Conservation (phyloP, 257 asterid genomes). For the Solanum sejunctum region DNA sequence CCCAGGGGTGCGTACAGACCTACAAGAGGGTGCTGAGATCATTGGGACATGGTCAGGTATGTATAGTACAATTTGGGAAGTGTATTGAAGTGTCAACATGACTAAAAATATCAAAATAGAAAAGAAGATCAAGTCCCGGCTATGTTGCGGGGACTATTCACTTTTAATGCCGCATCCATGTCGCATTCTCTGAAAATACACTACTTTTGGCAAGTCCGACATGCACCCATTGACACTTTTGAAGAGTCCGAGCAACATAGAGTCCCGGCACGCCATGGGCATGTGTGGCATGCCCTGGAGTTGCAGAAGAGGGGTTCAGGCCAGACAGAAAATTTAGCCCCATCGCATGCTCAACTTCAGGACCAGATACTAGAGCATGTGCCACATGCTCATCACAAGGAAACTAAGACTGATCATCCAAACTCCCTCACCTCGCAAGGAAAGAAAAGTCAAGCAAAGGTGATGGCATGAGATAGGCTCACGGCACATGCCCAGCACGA, state of each 20-base stretch:
- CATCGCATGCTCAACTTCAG: neutral
- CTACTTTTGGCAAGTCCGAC: too few species aligned
- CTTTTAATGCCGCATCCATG: too few species aligned
- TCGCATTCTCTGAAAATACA: too few species aligned
- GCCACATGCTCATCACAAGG: neutral
- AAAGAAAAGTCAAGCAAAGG: neutral
- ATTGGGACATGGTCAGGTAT: neutral
- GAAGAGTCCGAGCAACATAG: too few species aligned
- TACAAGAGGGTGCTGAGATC: neutral
- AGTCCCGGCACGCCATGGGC: neutral
- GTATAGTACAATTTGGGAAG: neutral
- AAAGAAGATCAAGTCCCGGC: neutral
- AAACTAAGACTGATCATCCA: neutral
- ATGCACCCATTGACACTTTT: too few species aligned
- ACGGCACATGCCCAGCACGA: neutral
- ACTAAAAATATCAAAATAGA: neutral
- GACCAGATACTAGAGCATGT: neutral
- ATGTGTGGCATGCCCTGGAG: neutral
- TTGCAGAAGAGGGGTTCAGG: neutral
- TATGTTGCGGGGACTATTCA: too few species aligned
- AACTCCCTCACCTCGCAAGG: neutral
- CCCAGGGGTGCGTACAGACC: neutral
- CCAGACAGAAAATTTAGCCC: neutral
- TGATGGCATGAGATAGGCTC: neutral
- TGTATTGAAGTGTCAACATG: neutral